Base-by-base conservation (phyloP, 2,329 filamentous ascomycete genomes). In the Fusarium sp. region DNA sequence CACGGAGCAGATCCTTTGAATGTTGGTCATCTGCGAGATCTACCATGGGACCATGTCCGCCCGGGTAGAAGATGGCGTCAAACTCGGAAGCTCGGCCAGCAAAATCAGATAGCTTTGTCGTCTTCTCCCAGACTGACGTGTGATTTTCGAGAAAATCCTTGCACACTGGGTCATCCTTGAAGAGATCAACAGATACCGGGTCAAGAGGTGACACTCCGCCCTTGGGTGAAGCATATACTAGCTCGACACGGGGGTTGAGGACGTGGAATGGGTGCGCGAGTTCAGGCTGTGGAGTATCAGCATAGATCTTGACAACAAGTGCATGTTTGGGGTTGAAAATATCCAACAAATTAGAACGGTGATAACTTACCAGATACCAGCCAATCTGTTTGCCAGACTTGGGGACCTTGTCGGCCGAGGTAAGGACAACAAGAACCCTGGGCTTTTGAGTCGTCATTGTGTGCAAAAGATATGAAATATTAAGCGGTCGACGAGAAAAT, bases 361-460 rank as follows among this genome's bases (percentile, higher is more conserved):
- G 20, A 37, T 16, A 38, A 72, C 84, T 50, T 83, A 91, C 89
- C 76, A 94, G 83, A 79, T 89, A 94, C 92, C 92, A 94, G 74
- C 92, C 92, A 0, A 92, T 93, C 16, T 87, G 87, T 78, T 84
- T 85, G 75, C 84, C 84, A 27, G 84, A 83, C 72, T 83, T 65
- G 31, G 54, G 68, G 71, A 89, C 84, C 79, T 83, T 82, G 78
- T 80, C 81, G 80, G 89, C 86, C 64, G 91, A 93, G 71, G 90
- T 92, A 66, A 94, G 88, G 66, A 94, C 88, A 80, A 93, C 83
- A 83, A 94, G 91, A 72, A 93, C 83, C 80, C 91, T 92, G 72
- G 85, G 85, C 50, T 40, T 56, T 47, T 40, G 37, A 11, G 61
- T 20, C 16, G 58, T n/a, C 38, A 61, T 61, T 61, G 18, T 20